Conservation (phyloP, 805 yeast genomes). For the Saccharomycopsis schoenii region DNA sequence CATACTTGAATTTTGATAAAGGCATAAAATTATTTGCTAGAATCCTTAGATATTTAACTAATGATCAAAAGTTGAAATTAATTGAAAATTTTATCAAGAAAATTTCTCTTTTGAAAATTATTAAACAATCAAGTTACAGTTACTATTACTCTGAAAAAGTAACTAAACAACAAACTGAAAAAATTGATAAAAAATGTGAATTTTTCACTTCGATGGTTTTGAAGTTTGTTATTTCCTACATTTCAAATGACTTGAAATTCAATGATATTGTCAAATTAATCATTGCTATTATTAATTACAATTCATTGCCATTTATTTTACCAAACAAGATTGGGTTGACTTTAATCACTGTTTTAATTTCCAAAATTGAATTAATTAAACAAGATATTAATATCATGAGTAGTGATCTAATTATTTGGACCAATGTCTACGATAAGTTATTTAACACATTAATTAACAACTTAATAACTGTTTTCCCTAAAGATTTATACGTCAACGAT, state of each 20-base stretch:
- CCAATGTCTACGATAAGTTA: slow-evolving; percentile 67
- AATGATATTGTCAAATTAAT: slow-evolving; percentile 70
- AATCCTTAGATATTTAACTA: slow-evolving; percentile 68
- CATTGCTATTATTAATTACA: slow-evolving; percentile 58
- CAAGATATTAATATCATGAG: slow-evolving; percentile 34
- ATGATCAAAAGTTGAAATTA: slow-evolving; percentile 68
- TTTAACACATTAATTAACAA: slow-evolving; percentile 74
- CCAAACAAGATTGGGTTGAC: slow-evolving; percentile 77
- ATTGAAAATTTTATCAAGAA: slow-evolving; percentile 72
- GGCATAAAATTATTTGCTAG: slow-evolving; percentile 86
- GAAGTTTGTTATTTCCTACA: slow-evolving; percentile 73
- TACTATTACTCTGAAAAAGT: slow-evolving; percentile 32
- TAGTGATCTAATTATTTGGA: slow-evolving; percentile 61
- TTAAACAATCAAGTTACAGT: slow-evolving; percentile 70
- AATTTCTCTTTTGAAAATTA: slow-evolving; percentile 67
- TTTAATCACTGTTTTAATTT: slow-evolving; percentile 76
- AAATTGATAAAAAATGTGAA: slow-evolving; percentile 50
- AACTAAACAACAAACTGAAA: slow-evolving; percentile 42
- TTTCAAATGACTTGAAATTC: slow-evolving; percentile 67
- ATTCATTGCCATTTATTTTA: slow-evolving; percentile 43
- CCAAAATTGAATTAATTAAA: slow-evolving; percentile 84
- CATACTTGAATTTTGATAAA: slow-evolving; percentile 73
- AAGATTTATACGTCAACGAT: slow-evolving; percentile 10
- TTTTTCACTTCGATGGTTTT: slow-evolving; percentile 71
- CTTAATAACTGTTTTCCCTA: slow-evolving; percentile 55